A percentile compares a stretch with the other conserved stretches of the same genome.
Conservation (phyloP, 805 yeast genomes). For the Ogataea degrootiae region DNA sequence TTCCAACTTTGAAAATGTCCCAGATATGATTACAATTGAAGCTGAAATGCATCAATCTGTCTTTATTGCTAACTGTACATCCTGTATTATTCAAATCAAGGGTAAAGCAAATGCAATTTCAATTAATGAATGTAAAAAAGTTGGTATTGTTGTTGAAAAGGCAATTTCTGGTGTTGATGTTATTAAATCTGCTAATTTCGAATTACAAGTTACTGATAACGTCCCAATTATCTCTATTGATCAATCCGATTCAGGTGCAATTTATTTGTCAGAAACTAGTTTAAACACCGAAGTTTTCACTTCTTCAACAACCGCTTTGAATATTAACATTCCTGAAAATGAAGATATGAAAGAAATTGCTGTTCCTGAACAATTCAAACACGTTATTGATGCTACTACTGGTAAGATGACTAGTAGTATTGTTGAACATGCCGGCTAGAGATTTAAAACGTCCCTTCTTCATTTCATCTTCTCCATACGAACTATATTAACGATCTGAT, state of each 20-base stretch:
- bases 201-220: conserved; percentile 76
- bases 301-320: conserved; percentile 78
- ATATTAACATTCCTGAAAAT: conserved; percentile 74
- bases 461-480: not conserved
- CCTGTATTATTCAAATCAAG: conserved; percentile 70
- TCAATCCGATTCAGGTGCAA: conserved; percentile 79
- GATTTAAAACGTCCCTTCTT: not conserved
- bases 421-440: conserved; percentile 77
- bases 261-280: conserved; percentile 73
- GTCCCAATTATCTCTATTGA: conserved; percentile 85
- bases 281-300: conserved; percentile 75
- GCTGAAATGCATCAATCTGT: conserved; percentile 85
- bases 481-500: too few relatives aligned
- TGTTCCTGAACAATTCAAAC: conserved; percentile 89
- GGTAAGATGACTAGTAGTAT: conserved; percentile 66
- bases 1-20: conserved; percentile 65
- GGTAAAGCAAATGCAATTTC: conserved; percentile 92
- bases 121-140: conserved; percentile 62
- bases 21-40: conserved; percentile 62
- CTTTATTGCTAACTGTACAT: conserved; percentile 76
- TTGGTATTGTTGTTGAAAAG: conserved; percentile 77
- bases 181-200: conserved; percentile 76
- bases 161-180: conserved; percentile 85
- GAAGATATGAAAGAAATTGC: conserved; percentile 79
- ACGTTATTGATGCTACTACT: conserved; percentile 43